phyloP scores from a whole-genome alignment of 495 filamentous ascomycete species.

The Penicillium bovifimosum region DNA sequence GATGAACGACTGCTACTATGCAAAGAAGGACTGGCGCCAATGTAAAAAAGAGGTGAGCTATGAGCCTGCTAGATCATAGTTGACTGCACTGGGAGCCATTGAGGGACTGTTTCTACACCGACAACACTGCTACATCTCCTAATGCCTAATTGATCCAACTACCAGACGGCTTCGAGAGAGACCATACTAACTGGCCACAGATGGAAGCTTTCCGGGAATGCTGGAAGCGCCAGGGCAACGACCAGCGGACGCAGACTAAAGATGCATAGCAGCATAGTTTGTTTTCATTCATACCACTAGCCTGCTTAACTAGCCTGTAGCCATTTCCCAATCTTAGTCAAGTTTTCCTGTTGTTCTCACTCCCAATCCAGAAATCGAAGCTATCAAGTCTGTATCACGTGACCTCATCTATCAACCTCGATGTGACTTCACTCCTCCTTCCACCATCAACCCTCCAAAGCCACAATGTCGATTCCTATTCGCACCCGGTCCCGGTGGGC shows the following conservation, averaged over 20 bases:
- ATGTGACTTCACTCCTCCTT: conserved; percentile 3
- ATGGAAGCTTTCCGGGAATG: conserved; percentile 90
- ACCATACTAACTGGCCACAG: conserved; percentile 42
- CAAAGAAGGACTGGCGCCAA: conserved; percentile 91
- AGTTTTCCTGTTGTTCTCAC: not conserved
- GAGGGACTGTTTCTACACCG: not conserved
- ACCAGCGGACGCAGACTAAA: conserved; percentile 71
- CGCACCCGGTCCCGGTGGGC: conserved; percentile 15
- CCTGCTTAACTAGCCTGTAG: not conserved
- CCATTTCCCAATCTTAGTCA: not conserved
- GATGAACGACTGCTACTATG: conserved; percentile 92
- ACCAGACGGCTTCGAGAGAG: not conserved
- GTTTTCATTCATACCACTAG: not conserved
- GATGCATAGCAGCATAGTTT: conserved; percentile 48
- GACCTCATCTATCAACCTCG: not conserved
- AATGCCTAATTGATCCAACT: not conserved
- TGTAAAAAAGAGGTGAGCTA: conserved; percentile 81
- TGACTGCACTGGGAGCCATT: not conserved
- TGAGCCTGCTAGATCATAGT: not conserved
- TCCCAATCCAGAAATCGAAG: not conserved
- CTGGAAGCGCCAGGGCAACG: conserved; percentile 90
- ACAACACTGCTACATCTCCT: not conserved
- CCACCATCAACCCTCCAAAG: conserved; percentile 2
- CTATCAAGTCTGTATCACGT: conserved; percentile 9
- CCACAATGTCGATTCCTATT: conserved; percentile 18